Base-by-base conservation (phyloP, 192 early-diverging fungal species). In the Rhizophagus sp. region DNA sequence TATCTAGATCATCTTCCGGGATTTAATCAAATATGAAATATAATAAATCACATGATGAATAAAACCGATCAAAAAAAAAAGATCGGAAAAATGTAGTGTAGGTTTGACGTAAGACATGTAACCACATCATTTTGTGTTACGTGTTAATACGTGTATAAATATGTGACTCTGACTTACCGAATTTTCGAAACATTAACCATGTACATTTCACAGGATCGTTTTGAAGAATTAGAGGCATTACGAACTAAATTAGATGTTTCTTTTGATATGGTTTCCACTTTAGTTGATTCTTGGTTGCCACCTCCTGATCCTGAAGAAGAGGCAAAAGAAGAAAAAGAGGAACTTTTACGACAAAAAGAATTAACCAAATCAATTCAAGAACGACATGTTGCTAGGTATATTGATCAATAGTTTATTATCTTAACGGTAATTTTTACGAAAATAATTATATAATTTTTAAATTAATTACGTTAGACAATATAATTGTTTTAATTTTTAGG, bases 261-360 rank as follows among this genome's bases (percentile, higher is more conserved):
- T 13, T 75, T 87, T 52, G 82, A 79, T 27, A 34, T 80, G 19
- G 81, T 84, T 34, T 80, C 80, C 19, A 79, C 82, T 4, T 66
- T 85, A 3, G 81, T 87, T 33, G 52, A 83, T 63, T 83, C 82
- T 13, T 87, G 86, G 86, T 71, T 87, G 11, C 84, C 83, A 36
- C 77, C 82, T 24, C 77, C 9, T 15, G 17, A 74, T 17, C 73
- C 73, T n/a, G 73, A 33, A 33, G 73, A 74, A 52, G 78, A 83
- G 17, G 67, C 27, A 22, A 69, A 69, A 69, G 73, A 77, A 7
- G 78, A 83, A 19, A 78, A 85, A 41, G 86, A 82, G 49, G 65
- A 69, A 36, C 27, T 27, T 8, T 39, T 34, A 69, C 67, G 33
- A 36, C 30, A 69, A 69, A 36, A 69, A 30, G 30, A 69, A 69